Evolutionary conservation across 257 asterid genomes (phyloP), one percentile per base, ranked within the genome.

Genomic region (Solanum virginianum): DNA sequence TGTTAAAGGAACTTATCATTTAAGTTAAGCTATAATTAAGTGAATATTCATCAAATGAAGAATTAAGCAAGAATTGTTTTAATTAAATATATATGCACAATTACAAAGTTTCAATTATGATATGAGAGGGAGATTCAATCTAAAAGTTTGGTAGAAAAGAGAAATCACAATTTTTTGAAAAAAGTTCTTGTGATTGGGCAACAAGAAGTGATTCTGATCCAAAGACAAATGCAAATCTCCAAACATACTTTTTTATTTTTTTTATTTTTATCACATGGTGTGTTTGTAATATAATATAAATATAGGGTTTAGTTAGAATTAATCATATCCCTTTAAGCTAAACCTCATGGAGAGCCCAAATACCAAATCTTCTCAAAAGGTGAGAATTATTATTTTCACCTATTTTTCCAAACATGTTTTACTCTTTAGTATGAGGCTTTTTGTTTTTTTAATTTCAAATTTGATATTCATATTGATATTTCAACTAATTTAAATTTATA

Each of bases 71-170:
- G 60, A 75, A 16, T 13, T 11, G 39, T 15, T 29, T 68, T 20
- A 59, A 20, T 59, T 62, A 82, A 68, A 26, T 4, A 86, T 32
- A 22, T 29, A 54, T 36, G 43, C 49, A 16, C 71, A 36, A 81
- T 41, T 59, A 47, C 22, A 74, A 59, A 59, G 84, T 71, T 72
- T 51, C 29, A n/a, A 9, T 11, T 71, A 47, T 68, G 26, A 56
- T 6, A 66, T 90, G 93, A 91, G 92, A 91, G 91, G 88, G 93
- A 92, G 74, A 68, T 88, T 84, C 85, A 80, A 91, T 88, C 95
- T 84, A 92, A 89, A 89, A 45, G 92, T 92, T 92, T 91, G 95
- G 95, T 91, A 85, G 70, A 83, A 56, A 43, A 77, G 54, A 83
- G 83, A 87, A 88, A 87, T 83, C 77, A 84, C 32, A 70, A 86